phyloP scores from a whole-genome alignment of 1,139 yeast genomes.

The Geotrichum candidum region DNA sequence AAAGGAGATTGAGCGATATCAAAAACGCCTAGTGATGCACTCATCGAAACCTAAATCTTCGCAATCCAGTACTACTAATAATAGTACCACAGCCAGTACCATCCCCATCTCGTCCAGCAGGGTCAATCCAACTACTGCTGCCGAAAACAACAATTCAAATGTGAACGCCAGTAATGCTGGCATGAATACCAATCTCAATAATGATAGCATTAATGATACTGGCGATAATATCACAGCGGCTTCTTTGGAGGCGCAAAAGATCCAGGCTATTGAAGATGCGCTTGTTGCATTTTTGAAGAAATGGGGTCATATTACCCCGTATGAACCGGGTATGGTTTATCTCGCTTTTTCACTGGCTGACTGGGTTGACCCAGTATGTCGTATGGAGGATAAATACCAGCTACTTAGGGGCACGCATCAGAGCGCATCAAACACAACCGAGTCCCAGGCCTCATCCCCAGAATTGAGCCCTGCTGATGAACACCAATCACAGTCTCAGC shows the following conservation, averaged over 20 bases:
- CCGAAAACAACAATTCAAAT: background rate
- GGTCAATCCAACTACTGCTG: background rate
- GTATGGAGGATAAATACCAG: constrained; percentile 8
- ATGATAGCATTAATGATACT: background rate
- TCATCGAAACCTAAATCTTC: background rate
- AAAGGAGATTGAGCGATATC: constrained; percentile 33
- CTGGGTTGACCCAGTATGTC: constrained; percentile 65
- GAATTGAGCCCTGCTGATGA: constrained; percentile 6
- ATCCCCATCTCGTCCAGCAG: background rate
- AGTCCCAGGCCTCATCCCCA: constrained; percentile 6
- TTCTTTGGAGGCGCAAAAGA: constrained; percentile 5
- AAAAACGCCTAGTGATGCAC: constrained; percentile 17
- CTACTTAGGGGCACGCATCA: background rate
- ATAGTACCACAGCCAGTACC: background rate
- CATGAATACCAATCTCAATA: background rate
- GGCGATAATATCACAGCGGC: constrained; percentile 1
- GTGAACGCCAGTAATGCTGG: background rate
- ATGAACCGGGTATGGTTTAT: constrained; percentile 82
- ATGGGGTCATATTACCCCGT: constrained; percentile 75
- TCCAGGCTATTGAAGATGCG: constrained; percentile 47
- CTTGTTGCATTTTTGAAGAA: constrained; percentile 58
- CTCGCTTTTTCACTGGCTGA: constrained; percentile 82
- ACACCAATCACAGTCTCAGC: background rate
- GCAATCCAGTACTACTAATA: background rate
- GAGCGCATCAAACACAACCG: constrained; percentile 3